These are phyloP conservation scores for Mycena rebaudengoi DNA, from an alignment of 768 basidiomycete species.

Conservation along the genomic window DNA sequence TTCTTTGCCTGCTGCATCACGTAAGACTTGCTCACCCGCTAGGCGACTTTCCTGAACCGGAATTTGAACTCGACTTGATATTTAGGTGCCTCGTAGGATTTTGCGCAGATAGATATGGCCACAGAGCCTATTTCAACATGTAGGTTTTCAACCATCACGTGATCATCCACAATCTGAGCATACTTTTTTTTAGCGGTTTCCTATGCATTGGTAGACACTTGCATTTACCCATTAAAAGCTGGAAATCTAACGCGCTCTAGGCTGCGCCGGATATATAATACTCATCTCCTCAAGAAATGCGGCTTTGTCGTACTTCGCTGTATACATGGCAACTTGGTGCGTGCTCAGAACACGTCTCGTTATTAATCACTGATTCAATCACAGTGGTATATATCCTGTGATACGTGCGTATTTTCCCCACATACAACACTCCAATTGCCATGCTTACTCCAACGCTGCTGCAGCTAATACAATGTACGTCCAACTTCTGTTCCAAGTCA, in stretches of 20 bases:
- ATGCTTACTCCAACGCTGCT: background rate
- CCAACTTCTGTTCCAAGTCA: background rate
- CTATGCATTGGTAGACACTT: conserved; percentile 23
- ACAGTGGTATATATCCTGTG: conserved; percentile 77
- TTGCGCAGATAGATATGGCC: conserved; percentile 67
- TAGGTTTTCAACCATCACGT: too few relatives aligned
- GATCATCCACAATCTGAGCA: too few relatives aligned
- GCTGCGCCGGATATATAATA: conserved; percentile 69
- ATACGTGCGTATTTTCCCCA: conserved; percentile 58
- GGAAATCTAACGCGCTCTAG: background rate
- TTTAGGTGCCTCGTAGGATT: conserved; percentile 54
- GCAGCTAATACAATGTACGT: conserved; percentile 69
- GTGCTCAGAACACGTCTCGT: conserved; percentile 25
- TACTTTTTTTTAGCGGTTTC: conserved; percentile 29
- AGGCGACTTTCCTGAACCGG: too few relatives aligned
- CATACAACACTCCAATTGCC: background rate
- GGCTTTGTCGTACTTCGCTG: conserved; percentile 75
- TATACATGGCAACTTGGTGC: conserved; percentile 75
- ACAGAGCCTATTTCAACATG: conserved; percentile 72
- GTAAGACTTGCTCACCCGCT: conserved; percentile 40
- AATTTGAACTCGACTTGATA: background rate
- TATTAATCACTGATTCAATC: background rate
- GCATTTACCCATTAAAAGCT: background rate
- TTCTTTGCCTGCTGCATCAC: conserved; percentile 73
- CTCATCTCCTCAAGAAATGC: conserved; percentile 68